Percentiles rank a stretch among this genome's conserved stretches.
phyloP scores from a whole-genome alignment of 345 rosid genomes.

The Schrenkiella parvula region DNA sequence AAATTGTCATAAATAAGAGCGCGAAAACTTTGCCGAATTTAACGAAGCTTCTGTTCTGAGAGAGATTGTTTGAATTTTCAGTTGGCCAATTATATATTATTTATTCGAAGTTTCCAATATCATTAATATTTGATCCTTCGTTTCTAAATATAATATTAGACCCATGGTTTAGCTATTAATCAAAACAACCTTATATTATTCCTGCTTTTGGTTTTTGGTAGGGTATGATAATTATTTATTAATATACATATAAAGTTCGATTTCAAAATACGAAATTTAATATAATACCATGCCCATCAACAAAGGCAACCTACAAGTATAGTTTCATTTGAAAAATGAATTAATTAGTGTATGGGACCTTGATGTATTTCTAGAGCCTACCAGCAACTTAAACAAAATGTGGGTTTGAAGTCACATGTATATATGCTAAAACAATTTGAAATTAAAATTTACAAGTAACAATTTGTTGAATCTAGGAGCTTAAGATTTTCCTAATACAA shows the following conservation, averaged over 20 bases:
- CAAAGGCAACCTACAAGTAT: neutral
- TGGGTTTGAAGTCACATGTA: neutral
- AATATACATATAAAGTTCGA: too few species aligned
- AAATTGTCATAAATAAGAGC: conserved; percentile 18
- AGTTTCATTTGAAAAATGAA: neutral
- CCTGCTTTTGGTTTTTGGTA: neutral
- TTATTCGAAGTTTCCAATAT: neutral
- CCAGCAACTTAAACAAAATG: neutral
- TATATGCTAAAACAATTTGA: neutral
- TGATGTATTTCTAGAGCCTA: neutral
- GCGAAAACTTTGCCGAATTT: conserved; percentile 28
- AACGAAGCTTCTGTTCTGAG: conserved; percentile 8
- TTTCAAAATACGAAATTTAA: too few species aligned
- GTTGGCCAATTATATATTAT: neutral
- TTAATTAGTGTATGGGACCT: neutral
- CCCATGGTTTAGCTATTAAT: neutral
- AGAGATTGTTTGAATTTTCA: conserved; percentile 15
- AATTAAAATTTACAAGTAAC: neutral
- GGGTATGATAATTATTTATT: too few species aligned
- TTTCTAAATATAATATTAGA: neutral
- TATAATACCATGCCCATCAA: too few species aligned
- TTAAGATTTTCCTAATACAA: neutral
- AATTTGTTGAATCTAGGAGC: neutral
- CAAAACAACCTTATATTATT: neutral
- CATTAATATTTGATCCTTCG: neutral